Conservation (phyloP, 2,329 filamentous ascomycete species). For the Ceratocystis alfenasii region DNA sequence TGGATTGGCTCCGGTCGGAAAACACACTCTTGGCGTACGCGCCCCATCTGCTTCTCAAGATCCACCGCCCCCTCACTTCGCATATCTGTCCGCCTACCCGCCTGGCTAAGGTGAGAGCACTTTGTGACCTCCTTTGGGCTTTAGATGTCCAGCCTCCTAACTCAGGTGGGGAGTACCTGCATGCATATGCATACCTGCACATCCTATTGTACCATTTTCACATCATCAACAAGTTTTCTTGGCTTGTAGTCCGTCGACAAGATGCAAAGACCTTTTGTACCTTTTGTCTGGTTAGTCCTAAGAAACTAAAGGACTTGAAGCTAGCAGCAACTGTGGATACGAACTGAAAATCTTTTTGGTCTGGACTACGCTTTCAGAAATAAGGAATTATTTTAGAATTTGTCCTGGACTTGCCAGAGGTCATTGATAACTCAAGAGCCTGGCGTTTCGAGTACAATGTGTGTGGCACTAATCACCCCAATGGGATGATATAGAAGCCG, state of each 20-base stretch:
- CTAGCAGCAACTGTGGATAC: background rate
- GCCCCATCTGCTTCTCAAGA: background rate
- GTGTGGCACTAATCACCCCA: too few relatives aligned
- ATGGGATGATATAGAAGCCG: background rate
- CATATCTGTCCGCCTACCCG: background rate
- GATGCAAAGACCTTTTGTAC: background rate
- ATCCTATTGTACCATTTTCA: background rate
- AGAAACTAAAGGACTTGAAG: background rate
- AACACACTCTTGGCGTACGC: background rate
- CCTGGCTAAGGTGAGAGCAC: background rate
- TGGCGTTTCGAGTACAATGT: background rate
- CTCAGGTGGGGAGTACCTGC: background rate
- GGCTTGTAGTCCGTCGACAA: background rate
- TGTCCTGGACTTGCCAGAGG: too few relatives aligned
- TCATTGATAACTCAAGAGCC: too few relatives aligned
- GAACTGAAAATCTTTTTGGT: background rate
- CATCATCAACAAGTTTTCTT: background rate
- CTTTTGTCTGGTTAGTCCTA: background rate
- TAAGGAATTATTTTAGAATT: too few relatives aligned
- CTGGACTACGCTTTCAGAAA: background rate
- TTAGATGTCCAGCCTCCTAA: background rate
- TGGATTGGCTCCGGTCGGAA: background rate
- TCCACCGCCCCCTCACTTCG: background rate
- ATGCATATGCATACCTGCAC: constrained; percentile 11
- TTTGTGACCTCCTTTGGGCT: background rate